Percentiles rank a stretch among this genome's conserved stretches.
These are phyloP conservation scores for Plasmopara muralis DNA, from an alignment of 352 stramenopile species.

Conservation along the genomic window DNA sequence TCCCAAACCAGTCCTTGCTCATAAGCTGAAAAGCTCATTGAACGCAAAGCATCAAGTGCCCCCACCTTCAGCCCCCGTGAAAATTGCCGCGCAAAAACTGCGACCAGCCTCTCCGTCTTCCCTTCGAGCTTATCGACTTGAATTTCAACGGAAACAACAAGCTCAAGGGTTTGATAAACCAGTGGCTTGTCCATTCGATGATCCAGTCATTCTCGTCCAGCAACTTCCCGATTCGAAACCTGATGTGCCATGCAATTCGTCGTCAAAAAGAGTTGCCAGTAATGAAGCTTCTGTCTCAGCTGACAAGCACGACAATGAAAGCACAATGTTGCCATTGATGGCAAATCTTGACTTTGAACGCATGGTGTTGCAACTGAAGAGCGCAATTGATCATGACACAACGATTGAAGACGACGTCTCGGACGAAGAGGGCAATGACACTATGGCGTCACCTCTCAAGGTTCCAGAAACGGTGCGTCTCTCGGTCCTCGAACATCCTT, in stretches of 20 bases:
- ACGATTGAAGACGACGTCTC: slow-evolving; percentile 24
- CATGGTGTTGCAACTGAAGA: slow-evolving; percentile 71
- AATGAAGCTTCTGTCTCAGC: too few species aligned
- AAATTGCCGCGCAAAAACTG: too few species aligned
- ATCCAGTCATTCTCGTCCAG: slow-evolving; percentile 68
- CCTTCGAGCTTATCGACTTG: slow-evolving; percentile 19
- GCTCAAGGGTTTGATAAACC: not conserved
- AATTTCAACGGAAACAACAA: slow-evolving; percentile 37
- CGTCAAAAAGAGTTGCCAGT: too few species aligned
- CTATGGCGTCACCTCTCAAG: slow-evolving; percentile 20
- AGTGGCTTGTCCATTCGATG: slow-evolving; percentile 36
- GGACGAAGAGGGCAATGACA: slow-evolving; percentile 17
- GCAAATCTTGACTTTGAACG: slow-evolving; percentile 64
- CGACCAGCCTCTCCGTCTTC: slow-evolving; percentile 6
- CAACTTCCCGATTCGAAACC: slow-evolving; percentile 40
- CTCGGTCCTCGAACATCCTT: slow-evolving; percentile 30
- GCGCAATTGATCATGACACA: slow-evolving; percentile 36
- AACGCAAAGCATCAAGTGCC: too few species aligned
- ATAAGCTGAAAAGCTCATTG: too few species aligned
- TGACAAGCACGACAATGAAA: slow-evolving; percentile 7
- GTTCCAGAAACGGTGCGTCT: slow-evolving; percentile 13
- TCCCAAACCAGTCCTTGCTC: slow-evolving; percentile 11
- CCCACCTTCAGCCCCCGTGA: too few species aligned
- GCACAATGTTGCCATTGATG: slow-evolving; percentile 13
- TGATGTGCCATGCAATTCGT: not conserved